Conservation (phyloP, 768 basidiomycete genomes). For the Mycena epipterygia region DNA sequence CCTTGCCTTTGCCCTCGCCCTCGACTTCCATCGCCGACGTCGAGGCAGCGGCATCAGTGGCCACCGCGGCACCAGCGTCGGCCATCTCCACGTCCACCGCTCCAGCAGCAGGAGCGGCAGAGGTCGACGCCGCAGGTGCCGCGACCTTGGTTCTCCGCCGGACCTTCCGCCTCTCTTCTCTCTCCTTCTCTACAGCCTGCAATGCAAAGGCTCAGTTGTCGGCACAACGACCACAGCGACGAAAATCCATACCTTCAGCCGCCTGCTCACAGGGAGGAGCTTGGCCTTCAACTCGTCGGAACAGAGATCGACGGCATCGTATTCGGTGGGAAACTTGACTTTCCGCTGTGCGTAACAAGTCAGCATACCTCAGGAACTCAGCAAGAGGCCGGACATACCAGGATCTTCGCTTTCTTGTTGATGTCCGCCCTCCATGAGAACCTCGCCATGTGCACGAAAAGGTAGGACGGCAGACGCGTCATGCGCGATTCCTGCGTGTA, state of each 20-base stretch:
- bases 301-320: constrained; percentile 86
- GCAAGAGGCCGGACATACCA: constrained; percentile 64
- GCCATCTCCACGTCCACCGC: constrained; percentile 65
- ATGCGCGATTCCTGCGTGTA: constrained; percentile 88
- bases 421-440: constrained; percentile 97
- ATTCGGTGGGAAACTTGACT: constrained; percentile 93
- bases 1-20: constrained; percentile 41
- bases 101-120: constrained; percentile 39
- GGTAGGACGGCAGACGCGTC: constrained; percentile 85
- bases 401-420: constrained; percentile 94
- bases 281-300: constrained; percentile 84
- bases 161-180: constrained; percentile 85
- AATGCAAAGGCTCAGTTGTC: background rate
- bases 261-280: constrained; percentile 77
- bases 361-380: background rate
- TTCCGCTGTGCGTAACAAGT: constrained; percentile 66
- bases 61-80: constrained; percentile 45
- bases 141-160: constrained; percentile 77
- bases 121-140: constrained; percentile 33
- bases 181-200: constrained; percentile 82
- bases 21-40: constrained; percentile 39
- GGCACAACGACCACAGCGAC: too few species aligned
- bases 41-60: constrained; percentile 36
- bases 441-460: constrained; percentile 95
- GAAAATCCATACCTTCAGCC: constrained; percentile 59